Evolutionary conservation across 2,329 filamentous ascomycete species (phyloP).

Genomic region (Zymoseptoria crescenta): DNA sequence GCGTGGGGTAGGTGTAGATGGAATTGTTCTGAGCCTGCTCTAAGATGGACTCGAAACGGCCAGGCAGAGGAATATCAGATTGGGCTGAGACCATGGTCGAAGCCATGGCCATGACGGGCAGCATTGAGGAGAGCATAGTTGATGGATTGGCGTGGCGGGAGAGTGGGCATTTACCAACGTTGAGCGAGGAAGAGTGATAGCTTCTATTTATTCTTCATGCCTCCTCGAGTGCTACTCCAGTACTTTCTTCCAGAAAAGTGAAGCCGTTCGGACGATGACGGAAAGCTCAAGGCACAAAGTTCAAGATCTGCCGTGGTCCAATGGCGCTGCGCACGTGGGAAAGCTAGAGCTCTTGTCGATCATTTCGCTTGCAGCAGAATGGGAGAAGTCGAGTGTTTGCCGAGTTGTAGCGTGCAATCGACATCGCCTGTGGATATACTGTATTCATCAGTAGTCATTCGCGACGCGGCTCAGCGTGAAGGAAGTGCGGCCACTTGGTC

Average conservation of each 20-base stretch:
- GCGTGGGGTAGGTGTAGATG: conserved; percentile 53
- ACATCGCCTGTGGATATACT: too few species aligned
- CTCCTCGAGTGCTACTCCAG: not conserved
- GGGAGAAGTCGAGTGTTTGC: not conserved
- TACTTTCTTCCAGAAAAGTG: not conserved
- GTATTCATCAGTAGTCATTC: not conserved
- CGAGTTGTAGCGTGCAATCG: not conserved
- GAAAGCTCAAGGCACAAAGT: not conserved
- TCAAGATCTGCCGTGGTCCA: not conserved
- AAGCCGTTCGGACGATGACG: not conserved
- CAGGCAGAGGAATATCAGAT: conserved; percentile 34
- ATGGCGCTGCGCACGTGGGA: conserved; percentile 6
- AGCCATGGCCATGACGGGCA: not conserved
- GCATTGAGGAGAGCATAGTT: conserved; percentile 9
- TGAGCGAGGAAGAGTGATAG: not conserved
- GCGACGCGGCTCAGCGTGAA: too few species aligned
- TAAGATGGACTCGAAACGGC: conserved; percentile 48
- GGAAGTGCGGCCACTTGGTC: too few species aligned
- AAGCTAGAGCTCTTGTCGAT: not conserved
- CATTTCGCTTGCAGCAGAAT: not conserved
- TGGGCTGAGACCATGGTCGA: conserved; percentile 16
- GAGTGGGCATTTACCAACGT: not conserved
- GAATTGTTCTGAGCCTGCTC: conserved; percentile 45
- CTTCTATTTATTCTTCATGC: not conserved
- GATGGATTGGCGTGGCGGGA: not conserved